phyloP scores from a whole-genome alignment of 2,329 filamentous ascomycete species.

The Nigrospora oryzae region DNA sequence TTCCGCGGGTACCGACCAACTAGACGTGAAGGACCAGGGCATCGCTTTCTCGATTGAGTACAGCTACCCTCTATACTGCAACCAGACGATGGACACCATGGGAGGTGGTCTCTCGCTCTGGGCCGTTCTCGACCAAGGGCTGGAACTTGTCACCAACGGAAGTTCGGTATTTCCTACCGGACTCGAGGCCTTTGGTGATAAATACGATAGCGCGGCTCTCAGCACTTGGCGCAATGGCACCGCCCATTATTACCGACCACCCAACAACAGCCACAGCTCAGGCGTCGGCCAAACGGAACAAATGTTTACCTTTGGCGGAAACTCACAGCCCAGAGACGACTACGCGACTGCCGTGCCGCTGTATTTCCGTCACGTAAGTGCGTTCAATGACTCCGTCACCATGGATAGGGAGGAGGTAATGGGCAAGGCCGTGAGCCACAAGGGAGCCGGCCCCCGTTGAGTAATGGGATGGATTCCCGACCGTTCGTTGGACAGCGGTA shows the following conservation, averaged over 20 bases:
- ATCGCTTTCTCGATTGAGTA: slow-evolving; percentile 32
- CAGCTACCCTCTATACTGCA: slow-evolving; percentile 52
- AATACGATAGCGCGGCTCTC: slow-evolving; percentile 20
- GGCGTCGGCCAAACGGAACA: slow-evolving; percentile 50
- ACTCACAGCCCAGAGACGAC: slow-evolving; percentile 15
- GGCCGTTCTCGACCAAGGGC: slow-evolving; percentile 31
- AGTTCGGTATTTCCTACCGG: slow-evolving; percentile 45
- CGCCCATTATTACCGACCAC: slow-evolving; percentile 43
- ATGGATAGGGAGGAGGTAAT: slow-evolving; percentile 5
- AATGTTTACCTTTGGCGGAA: slow-evolving; percentile 45
- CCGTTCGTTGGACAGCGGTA: too few species aligned
- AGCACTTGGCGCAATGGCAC: slow-evolving; percentile 48
- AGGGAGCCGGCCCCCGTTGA: neutral
- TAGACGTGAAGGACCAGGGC: slow-evolving; percentile 15
- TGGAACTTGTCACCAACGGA: slow-evolving; percentile 27
- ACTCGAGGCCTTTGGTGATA: slow-evolving; percentile 43
- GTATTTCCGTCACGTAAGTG: slow-evolving; percentile 46
- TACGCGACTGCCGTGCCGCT: slow-evolving; percentile 28
- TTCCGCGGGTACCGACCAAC: slow-evolving; percentile 27
- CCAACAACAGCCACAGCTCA: slow-evolving; percentile 34
- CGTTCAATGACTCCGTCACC: slow-evolving; percentile 17
- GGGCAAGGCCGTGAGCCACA: neutral
- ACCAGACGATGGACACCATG: slow-evolving; percentile 36
- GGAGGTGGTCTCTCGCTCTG: slow-evolving; percentile 37
- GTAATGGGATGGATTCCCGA: too few species aligned